Conservation (phyloP, 1,284 basidiomycete genomes). For the Cutaneotrichosporon sp. region DNA sequence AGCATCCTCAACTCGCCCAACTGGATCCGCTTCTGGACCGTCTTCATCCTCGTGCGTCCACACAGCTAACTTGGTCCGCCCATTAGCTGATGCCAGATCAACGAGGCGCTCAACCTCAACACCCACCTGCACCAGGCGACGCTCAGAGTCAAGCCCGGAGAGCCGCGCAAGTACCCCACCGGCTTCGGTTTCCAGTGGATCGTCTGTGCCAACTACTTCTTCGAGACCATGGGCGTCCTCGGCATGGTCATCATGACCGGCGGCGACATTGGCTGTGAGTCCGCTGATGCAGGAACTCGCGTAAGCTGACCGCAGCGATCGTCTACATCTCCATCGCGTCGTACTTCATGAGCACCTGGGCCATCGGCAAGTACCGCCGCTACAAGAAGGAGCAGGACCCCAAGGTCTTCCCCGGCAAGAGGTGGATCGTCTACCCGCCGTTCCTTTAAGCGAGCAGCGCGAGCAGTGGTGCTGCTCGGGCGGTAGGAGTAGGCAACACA, state of each 20-base stretch:
- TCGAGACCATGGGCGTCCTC: constrained; percentile 80
- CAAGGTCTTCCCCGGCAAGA: constrained; percentile 55
- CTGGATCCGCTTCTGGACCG: constrained; percentile 69
- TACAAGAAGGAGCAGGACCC: constrained; percentile 95
- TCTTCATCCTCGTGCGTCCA: constrained; percentile 71
- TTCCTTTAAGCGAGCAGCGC: constrained; percentile 9
- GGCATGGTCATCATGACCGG: constrained; percentile 74
- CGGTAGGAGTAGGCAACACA: not conserved
- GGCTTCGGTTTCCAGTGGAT: constrained; percentile 78
- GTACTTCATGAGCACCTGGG: constrained; percentile 84
- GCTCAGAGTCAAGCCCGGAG: constrained; percentile 79
- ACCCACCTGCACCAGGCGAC: constrained; percentile 80
- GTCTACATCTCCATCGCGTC: constrained; percentile 70
- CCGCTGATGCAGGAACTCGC: constrained; percentile 17
- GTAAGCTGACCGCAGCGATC: constrained; percentile 58
- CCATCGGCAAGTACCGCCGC: constrained; percentile 81
- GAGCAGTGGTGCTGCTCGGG: too few species aligned
- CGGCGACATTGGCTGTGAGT: constrained; percentile 69
- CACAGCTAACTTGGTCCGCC: too few species aligned
- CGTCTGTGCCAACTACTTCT: constrained; percentile 94
- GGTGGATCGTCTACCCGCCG: constrained; percentile 36
- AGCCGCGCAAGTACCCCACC: constrained; percentile 76
- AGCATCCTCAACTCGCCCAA: constrained; percentile 66
- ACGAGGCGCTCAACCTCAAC: constrained; percentile 82
- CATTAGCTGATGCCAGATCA: constrained; percentile 61